Conservation (phyloP, 805 yeast species). For the Yarrowia keelungensis region DNA sequence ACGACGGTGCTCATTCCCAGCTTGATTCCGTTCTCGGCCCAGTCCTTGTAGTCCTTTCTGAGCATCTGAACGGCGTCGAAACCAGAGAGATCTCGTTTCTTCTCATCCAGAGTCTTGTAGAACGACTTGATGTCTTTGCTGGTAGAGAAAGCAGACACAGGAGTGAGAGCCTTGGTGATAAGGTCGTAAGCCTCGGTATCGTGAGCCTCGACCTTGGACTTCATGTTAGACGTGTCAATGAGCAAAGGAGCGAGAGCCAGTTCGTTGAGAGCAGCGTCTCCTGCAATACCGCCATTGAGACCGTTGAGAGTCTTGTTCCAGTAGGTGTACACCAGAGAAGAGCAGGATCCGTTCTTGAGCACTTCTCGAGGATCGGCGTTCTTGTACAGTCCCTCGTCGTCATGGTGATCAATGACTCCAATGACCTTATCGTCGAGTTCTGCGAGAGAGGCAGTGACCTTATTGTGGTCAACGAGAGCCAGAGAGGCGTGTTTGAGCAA, state of each 20-base stretch:
- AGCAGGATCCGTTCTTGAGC: constrained; percentile 75
- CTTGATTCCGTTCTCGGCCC: constrained; percentile 51
- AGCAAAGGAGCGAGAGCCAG: constrained; percentile 72
- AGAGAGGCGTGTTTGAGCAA: constrained; percentile 40
- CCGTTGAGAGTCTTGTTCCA: constrained; percentile 44
- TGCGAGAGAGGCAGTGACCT: constrained; percentile 59
- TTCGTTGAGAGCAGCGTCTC: constrained; percentile 48
- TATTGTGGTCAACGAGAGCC: constrained; percentile 85
- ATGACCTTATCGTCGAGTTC: constrained; percentile 54
- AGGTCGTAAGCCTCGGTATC: constrained; percentile 59
- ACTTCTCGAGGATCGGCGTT: constrained; percentile 70
- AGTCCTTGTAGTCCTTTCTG: constrained; percentile 84
- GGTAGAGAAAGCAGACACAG: constrained; percentile 1
- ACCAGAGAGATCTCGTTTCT: constrained; percentile 70
- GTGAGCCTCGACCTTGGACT: constrained; percentile 61
- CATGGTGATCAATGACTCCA: constrained; percentile 88
- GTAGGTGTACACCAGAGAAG: constrained; percentile 76
- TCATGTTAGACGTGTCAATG: constrained; percentile 76
- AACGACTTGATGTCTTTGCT: constrained; percentile 43
- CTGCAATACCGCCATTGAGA: constrained; percentile 39
- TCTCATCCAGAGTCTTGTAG: constrained; percentile 52
- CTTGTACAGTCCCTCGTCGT: constrained; percentile 62
- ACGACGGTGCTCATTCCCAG: constrained; percentile 84
- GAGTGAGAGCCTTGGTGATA: constrained; percentile 48
- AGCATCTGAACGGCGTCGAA: constrained; percentile 67